Percentiles rank a stretch among this genome's conserved stretches.
Evolutionary conservation across 2,329 filamentous ascomycete genomes (phyloP).

Genomic region (Alternaria metachromatica): DNA sequence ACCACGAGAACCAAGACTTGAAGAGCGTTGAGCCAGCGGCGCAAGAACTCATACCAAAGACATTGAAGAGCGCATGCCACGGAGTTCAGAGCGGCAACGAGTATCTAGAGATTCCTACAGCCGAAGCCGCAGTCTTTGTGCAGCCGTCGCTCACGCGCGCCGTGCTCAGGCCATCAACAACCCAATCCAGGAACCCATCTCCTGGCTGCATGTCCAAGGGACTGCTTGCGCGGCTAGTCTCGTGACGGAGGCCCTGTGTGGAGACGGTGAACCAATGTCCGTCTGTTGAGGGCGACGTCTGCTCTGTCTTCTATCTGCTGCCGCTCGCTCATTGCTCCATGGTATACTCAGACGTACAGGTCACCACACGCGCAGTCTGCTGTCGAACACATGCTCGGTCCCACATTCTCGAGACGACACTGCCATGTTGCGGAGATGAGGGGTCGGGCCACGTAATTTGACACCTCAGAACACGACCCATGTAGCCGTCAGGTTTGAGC

Average conservation of each 20-base stretch:
- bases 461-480: constrained; percentile 1
- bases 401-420: background rate
- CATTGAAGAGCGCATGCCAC: constrained; percentile 38
- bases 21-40: constrained; percentile 32
- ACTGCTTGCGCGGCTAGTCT: constrained; percentile 27
- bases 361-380: constrained; percentile 3
- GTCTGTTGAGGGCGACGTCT: background rate
- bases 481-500: background rate
- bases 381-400: constrained; percentile 1
- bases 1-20: constrained; percentile 40
- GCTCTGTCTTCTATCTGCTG: background rate
- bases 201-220: constrained; percentile 23
- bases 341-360: background rate
- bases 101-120: constrained; percentile 13
- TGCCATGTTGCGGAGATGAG: constrained; percentile 12
- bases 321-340: background rate
- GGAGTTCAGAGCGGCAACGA: constrained; percentile 15
- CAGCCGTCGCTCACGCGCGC: constrained; percentile 20
- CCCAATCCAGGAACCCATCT: constrained; percentile 17
- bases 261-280: background rate
- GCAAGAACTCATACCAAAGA: constrained; percentile 43
- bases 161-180: constrained; percentile 24
- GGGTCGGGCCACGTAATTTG: constrained; percentile 13
- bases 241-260: background rate
- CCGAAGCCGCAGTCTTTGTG: constrained; percentile 24